Conservation (phyloP, 1,139 yeast species). For the Arxiozyma slooffiae region DNA sequence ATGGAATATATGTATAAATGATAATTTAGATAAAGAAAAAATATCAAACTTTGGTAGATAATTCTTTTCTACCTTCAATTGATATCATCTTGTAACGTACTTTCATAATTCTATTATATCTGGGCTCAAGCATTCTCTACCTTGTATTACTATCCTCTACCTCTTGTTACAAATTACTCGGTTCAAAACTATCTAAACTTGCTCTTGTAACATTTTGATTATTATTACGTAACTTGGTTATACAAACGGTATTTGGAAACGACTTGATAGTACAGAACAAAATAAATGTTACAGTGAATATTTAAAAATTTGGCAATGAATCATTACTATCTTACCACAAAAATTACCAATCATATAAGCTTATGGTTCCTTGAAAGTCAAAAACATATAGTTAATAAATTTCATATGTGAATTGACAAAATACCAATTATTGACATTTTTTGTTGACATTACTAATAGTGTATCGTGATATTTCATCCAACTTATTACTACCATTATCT, state of each 20-base stretch:
- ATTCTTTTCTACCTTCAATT: not conserved
- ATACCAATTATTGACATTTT: conserved; percentile 79
- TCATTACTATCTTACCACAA: conserved; percentile 68
- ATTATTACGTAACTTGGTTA: conserved; percentile 50
- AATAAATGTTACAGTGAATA: conserved; percentile 75
- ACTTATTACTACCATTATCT: conserved; percentile 7
- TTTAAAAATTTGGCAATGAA: conserved; percentile 70
- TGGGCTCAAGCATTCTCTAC: not conserved
- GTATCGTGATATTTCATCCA: not conserved
- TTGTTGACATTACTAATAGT: conserved; percentile 11
- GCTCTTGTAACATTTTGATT: conserved; percentile 21
- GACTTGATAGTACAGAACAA: conserved; percentile 73
- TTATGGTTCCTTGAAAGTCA: conserved; percentile 42
- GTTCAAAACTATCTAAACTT: conserved; percentile 22
- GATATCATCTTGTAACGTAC: not conserved
- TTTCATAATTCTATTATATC: not conserved
- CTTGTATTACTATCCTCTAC: conserved; percentile 5
- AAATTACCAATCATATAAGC: conserved; percentile 43
- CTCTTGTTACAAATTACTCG: conserved; percentile 2
- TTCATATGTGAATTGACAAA: conserved; percentile 74
- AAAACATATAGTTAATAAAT: conserved; percentile 43
- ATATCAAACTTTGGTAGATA: not conserved
- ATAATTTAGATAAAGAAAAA: too few relatives aligned
- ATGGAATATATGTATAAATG: too few relatives aligned
- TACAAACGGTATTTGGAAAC: conserved; percentile 82